phyloP scores from a whole-genome alignment of 495 filamentous ascomycete species.

The Lentithecium fluviatile region DNA sequence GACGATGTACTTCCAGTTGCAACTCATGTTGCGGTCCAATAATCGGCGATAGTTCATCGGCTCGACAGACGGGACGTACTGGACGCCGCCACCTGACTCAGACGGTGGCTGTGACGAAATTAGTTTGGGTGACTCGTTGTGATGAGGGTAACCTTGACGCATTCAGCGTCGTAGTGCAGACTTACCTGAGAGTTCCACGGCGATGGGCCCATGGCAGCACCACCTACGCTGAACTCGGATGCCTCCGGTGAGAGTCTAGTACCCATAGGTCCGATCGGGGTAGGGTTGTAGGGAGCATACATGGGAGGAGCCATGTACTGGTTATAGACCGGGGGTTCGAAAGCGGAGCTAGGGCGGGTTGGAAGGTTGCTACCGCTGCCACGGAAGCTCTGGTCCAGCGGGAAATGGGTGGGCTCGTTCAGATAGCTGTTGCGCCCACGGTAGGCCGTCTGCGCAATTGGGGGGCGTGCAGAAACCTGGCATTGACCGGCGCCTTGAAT shows the following conservation, averaged over 20 bases:
- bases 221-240: conserved; percentile 65
- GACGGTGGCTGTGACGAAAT: conserved; percentile 13
- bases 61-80: conserved; percentile 82
- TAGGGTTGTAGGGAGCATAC: conserved; percentile 59
- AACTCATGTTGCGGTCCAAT: conserved; percentile 92
- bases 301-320: conserved; percentile 24
- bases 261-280: conserved; percentile 72
- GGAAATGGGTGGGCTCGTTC: conserved; percentile 43
- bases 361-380: conserved; percentile 41
- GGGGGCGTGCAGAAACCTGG: conserved; percentile 19
- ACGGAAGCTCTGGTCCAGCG: conserved; percentile 44
- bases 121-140: not conserved
- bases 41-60: conserved; percentile 96
- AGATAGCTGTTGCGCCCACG: conserved; percentile 40
- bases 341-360: conserved; percentile 43
- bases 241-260: conserved; percentile 84
- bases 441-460: conserved; percentile 31
- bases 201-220: conserved; percentile 35
- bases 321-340: conserved; percentile 35
- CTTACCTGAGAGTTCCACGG: conserved; percentile 56
- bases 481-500: conserved; percentile 12
- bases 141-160: conserved; percentile 3
- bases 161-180: conserved; percentile 6
- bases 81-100: conserved; percentile 12
- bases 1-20: conserved; percentile 99